Evolutionary conservation across 1,284 basidiomycete genomes (phyloP), one percentile per base, ranked within the genome.

Genomic region (Mixia osmundae): DNA sequence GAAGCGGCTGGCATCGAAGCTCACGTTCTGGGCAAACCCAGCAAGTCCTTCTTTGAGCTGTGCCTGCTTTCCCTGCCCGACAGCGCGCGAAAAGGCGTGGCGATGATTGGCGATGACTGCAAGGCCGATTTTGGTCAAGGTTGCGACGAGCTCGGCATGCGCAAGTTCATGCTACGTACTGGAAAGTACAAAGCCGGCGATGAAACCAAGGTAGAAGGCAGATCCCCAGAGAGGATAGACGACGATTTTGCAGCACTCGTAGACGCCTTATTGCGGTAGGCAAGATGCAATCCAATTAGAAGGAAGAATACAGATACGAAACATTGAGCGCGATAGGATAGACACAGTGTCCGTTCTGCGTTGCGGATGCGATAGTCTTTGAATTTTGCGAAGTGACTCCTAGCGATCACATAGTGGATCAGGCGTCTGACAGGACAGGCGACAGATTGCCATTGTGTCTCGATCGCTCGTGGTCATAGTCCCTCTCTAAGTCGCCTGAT

Each of bases 51-150:
- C 50, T 76, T 72, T 44, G 57, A 71, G 44, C 55, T 64, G 3
- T 68, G 67, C 5, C 57, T 76, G 28, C 49, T 50, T 21, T 61
- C 64, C 45, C 52, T 75, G 22, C 46, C 53, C 11, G 36, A 45
- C 9, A 37, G 39, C 15, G 33, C 38, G 18, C 44, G 35, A 43
- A 40, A 18, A 39, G 56, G 54, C 12, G 60, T 74, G 14, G 71
- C 62, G 3, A 62, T 75, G 28, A 61, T 46, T 20, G 50, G 49
- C 57, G 64, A 67, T 39, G 71, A 87, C 50, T 78, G 77, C 19
- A 78, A 78, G 60, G 68, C 72, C 47, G 72, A 80, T 23, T 61
- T 89, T 26, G 59, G 71, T 35, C 68, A 74, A 47, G 76, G 77
- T 39, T 74, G 80, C 14, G 62, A 64, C 30, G 76, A 76, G 52